Conservation (phyloP, 306 rosid species). For the Cicer bijugum region DNA sequence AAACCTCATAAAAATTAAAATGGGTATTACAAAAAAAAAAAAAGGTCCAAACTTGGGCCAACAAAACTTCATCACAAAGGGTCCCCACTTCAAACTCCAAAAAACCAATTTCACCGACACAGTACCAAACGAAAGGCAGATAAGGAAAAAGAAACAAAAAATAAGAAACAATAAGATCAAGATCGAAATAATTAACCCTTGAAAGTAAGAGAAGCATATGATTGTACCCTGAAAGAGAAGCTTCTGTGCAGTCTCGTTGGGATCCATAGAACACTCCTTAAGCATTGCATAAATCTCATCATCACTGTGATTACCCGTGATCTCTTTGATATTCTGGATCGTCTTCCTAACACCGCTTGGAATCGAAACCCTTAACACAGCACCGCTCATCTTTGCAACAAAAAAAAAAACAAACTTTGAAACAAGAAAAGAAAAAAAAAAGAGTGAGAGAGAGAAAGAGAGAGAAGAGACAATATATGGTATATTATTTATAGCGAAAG, state of each 20-base stretch:
- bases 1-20: constrained; percentile 44
- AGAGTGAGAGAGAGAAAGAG: background rate
- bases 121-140: constrained; percentile 47
- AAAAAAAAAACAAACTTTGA: constrained; percentile 8
- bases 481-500: constrained; percentile 7
- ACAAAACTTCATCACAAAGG: constrained; percentile 41
- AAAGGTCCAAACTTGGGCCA: constrained; percentile 36
- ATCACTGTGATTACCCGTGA: constrained; percentile 82
- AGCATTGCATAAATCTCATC: constrained; percentile 97
- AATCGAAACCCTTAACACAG: constrained; percentile 79
- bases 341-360: constrained; percentile 66
- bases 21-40: constrained; percentile 43
- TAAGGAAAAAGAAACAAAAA: constrained; percentile 46
- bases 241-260: constrained; percentile 90
- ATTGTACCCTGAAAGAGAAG: constrained; percentile 85
- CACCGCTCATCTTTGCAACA: constrained; percentile 57
- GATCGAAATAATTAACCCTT: constrained; percentile 38
- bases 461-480: background rate
- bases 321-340: constrained; percentile 91
- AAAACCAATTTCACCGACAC: constrained; percentile 55
- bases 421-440: background rate
- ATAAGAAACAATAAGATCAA: constrained; percentile 44
- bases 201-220: constrained; percentile 12
- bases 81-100: constrained; percentile 41
- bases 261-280: constrained; percentile 96